These are phyloP conservation scores for Dendrocalamus latiflorus DNA, from an alignment of 202 grass and related monocot species.

Conservation along the genomic window DNA sequence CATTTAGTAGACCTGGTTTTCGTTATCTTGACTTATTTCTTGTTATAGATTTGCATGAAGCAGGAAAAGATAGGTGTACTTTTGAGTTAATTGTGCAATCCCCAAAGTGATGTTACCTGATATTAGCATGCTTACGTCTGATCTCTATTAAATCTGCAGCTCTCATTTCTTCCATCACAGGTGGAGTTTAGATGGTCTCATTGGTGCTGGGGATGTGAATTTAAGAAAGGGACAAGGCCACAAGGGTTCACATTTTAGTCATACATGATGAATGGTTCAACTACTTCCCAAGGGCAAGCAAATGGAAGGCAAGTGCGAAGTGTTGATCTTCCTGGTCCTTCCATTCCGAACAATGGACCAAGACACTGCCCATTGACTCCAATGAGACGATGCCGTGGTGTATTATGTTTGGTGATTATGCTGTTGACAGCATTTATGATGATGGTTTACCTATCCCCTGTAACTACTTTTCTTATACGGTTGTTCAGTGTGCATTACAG, in stretches of 20 bases:
- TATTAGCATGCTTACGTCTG: background rate
- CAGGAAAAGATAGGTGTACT: no score
- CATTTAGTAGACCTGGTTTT: no score
- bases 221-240: background rate
- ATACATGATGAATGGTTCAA: slow-evolving; percentile 47
- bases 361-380: slow-evolving; percentile 46
- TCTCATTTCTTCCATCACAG: background rate
- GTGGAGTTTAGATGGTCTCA: background rate
- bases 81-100: background rate
- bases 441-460: slow-evolving; percentile 67
- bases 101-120: background rate
- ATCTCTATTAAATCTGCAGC: background rate
- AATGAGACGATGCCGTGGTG: slow-evolving; percentile 50
- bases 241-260: background rate
- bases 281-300: slow-evolving; percentile 2
- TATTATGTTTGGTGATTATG: slow-evolving; percentile 66
- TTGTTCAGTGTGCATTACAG: slow-evolving; percentile 85
- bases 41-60: no score
- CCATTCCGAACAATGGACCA: slow-evolving; percentile 33
- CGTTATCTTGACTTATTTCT: no score
- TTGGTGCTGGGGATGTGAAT: background rate
- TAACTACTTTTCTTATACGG: slow-evolving; percentile 50
- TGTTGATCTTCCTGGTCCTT: background rate
- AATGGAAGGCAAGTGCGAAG: slow-evolving; percentile 43
- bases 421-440: slow-evolving; percentile 68